These are phyloP conservation scores for Xerocomus potaroensis DNA, from an alignment of 768 basidiomycete species.

Conservation along the genomic window DNA sequence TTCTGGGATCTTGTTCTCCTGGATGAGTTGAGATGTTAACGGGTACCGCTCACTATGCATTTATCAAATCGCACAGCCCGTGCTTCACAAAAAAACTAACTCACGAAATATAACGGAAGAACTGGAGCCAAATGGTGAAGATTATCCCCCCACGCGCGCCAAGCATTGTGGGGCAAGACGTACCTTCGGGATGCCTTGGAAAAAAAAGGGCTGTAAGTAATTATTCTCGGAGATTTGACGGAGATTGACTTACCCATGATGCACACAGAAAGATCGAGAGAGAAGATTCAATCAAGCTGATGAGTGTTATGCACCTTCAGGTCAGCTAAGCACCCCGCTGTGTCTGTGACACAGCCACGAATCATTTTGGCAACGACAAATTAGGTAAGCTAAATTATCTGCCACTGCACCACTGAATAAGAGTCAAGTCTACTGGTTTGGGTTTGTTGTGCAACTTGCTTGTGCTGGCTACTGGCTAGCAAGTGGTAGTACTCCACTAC, in stretches of 20 bases:
- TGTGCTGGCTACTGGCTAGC: too few relatives aligned
- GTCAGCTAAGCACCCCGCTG: not conserved
- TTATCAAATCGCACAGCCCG: constrained; percentile 3
- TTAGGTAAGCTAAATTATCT: constrained; percentile 1
- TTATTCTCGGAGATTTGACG: rapidly evolving
- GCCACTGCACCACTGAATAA: too few relatives aligned
- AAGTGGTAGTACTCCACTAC: too few relatives aligned
- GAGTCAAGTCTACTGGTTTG: too few relatives aligned
- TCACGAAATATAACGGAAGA: constrained; percentile 95
- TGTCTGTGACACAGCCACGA: not conserved
- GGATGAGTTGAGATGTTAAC: constrained; percentile 93
- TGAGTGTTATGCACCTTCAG: not conserved
- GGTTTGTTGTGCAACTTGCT: too few relatives aligned
- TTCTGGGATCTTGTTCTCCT: constrained; percentile 98
- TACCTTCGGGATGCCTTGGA: constrained; percentile 66
- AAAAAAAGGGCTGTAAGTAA: constrained; percentile 3
- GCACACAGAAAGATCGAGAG: constrained; percentile 4
- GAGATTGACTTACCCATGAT: constrained; percentile 22
- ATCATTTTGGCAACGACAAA: not conserved
- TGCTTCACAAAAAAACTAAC: constrained; percentile 23
- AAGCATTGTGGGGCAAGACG: constrained; percentile 12
- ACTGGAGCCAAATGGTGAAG: constrained; percentile 42
- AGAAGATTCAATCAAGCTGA: constrained; percentile 5
- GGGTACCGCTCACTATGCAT: constrained; percentile 86
- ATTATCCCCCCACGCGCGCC: constrained; percentile 8